phyloP scores from a whole-genome alignment of 2,329 filamentous ascomycete species.

The Xylaria sp. region DNA sequence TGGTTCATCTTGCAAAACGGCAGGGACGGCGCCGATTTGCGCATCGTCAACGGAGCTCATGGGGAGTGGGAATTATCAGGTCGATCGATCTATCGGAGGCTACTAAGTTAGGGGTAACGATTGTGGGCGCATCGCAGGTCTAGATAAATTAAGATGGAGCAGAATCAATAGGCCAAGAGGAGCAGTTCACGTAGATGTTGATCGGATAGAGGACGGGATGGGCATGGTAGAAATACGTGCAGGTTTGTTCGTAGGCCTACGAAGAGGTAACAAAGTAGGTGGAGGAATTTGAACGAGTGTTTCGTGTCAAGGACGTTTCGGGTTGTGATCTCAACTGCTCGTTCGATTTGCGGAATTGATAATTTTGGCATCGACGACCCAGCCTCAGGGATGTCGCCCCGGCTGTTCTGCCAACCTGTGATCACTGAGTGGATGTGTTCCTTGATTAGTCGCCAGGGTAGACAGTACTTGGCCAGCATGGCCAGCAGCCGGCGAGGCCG shows the following conservation, averaged over 20 bases:
- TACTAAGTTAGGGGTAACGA: constrained; percentile 11
- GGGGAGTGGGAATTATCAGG: constrained; percentile 16
- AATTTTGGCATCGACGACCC: background rate
- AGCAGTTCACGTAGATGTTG: background rate
- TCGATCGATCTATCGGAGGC: constrained; percentile 12
- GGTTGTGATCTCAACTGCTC: background rate
- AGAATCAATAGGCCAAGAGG: constrained; percentile 3
- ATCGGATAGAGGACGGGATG: background rate
- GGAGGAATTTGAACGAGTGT: background rate
- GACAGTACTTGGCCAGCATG: background rate
- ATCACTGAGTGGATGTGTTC: too few species aligned
- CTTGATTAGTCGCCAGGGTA: too few species aligned
- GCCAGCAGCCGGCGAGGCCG: too few species aligned
- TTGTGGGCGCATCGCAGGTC: constrained; percentile 28
- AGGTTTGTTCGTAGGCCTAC: background rate
- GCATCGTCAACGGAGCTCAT: constrained; percentile 29
- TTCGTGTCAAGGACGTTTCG: background rate
- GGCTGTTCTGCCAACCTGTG: too few species aligned
- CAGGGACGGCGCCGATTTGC: constrained; percentile 22
- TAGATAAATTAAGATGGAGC: constrained; percentile 7
- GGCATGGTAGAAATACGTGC: background rate
- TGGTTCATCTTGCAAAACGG: constrained; percentile 19
- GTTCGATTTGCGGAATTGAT: background rate
- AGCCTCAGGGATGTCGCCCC: background rate
- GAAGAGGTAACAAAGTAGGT: background rate